Conservation (phyloP, 139 green algal species). For the Chlamydomonas asymmetrica region DNA sequence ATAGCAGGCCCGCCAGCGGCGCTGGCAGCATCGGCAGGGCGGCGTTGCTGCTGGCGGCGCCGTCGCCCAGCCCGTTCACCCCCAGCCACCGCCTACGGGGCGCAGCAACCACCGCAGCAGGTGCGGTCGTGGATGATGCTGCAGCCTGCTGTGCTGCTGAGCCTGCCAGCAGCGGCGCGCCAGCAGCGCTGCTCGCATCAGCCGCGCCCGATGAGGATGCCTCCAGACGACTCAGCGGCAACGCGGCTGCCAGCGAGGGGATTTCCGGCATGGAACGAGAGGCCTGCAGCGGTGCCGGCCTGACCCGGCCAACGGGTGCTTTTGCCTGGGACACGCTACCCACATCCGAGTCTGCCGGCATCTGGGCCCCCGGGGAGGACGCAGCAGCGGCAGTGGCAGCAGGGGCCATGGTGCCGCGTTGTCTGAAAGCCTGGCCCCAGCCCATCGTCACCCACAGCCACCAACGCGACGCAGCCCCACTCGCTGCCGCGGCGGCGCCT, state of each 20-base stretch:
- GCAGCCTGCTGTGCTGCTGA: background rate
- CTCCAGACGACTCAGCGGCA: too few species aligned
- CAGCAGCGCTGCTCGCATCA: background rate
- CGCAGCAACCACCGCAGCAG: too few species aligned
- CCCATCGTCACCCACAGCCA: background rate
- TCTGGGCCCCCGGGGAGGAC: too few species aligned
- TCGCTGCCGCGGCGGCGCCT: background rate
- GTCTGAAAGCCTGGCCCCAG: background rate
- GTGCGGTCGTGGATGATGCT: too few species aligned
- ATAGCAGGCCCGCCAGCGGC: background rate
- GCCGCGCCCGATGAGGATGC: too few species aligned
- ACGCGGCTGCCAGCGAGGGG: too few species aligned
- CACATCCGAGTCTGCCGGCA: too few species aligned
- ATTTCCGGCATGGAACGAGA: too few species aligned
- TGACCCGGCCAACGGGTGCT: too few species aligned
- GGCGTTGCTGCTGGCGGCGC: background rate
- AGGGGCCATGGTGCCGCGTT: background rate
- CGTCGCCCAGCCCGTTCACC: background rate
- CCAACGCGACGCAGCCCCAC: background rate
- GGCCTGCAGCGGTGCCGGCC: too few species aligned
- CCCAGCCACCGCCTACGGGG: background rate
- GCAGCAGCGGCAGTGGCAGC: background rate
- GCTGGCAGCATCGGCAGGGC: background rate
- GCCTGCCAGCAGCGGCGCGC: background rate
- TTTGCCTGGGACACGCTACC: too few species aligned